phyloP scores from a whole-genome alignment of 225 moss, liverwort and hornwort genomes.

The Takakia lepidozioides region DNA sequence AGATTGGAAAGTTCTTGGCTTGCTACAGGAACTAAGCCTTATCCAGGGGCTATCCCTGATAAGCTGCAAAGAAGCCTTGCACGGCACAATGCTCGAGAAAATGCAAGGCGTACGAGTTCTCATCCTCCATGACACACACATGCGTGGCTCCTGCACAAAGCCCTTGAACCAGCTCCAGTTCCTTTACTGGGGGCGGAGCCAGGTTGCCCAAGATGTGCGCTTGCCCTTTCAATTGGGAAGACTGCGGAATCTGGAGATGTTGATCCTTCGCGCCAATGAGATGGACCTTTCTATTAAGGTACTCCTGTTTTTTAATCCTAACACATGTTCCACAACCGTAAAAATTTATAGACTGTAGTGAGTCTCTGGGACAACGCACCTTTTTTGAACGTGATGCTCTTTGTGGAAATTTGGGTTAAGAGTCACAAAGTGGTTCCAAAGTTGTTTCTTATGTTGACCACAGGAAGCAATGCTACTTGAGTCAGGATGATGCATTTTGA shows the following conservation, averaged over 20 bases:
- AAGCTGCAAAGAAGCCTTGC: constrained; percentile 79
- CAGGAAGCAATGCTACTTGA: no score
- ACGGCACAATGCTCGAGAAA: constrained; percentile 87
- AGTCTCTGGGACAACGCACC: no score
- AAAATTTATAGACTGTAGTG: no score
- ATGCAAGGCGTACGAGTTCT: constrained; percentile 63
- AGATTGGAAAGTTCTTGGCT: no score
- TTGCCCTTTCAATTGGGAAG: constrained; percentile 65
- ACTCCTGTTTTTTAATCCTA: no score
- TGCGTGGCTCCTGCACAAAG: constrained; percentile 58
- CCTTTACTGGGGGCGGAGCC: constrained; percentile 65
- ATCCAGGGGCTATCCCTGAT: constrained; percentile 72
- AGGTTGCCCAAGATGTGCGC: constrained; percentile 50
- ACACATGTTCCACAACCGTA: no score
- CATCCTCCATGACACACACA: constrained; percentile 56
- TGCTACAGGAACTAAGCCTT: constrained; percentile 69
- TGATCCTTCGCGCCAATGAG: constrained; percentile 77
- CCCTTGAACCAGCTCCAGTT: constrained; percentile 56
- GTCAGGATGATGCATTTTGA: no score
- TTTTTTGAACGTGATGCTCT: no score
- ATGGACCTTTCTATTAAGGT: constrained; percentile 87
- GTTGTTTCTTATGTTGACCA: no score
- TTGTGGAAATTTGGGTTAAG: no score
- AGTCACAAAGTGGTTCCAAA: no score
- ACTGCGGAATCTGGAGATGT: constrained; percentile 55